A percentile compares a stretch with the other conserved stretches of the same genome.
Evolutionary conservation across 2,329 filamentous ascomycete species (phyloP).

Genomic region (Thermoascus crustaceus): DNA sequence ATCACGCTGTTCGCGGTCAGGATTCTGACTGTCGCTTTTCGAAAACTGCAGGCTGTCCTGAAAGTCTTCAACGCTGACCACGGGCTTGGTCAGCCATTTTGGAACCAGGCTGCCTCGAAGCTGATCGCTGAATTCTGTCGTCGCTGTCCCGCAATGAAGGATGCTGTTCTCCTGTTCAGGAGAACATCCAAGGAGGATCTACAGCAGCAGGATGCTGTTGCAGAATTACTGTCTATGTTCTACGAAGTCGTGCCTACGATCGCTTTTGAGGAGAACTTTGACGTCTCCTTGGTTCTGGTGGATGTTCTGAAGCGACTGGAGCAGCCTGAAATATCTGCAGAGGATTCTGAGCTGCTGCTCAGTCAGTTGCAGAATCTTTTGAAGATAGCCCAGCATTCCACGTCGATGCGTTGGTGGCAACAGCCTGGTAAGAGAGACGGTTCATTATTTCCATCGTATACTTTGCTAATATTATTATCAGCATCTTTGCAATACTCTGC

Average conservation of each 20-base stretch:
- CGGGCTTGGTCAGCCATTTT: conserved; percentile 43
- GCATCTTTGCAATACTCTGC: conserved; percentile 35
- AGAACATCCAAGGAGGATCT: conserved; percentile 59
- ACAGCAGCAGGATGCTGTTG: conserved; percentile 69
- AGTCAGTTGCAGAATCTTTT: conserved; percentile 77
- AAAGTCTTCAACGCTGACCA: conserved; percentile 50
- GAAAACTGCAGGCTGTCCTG: conserved; percentile 63
- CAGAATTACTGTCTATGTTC: conserved; percentile 72
- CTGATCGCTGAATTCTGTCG: conserved; percentile 68
- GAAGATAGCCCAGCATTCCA: conserved; percentile 69
- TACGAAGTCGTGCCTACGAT: conserved; percentile 73
- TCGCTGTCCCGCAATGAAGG: conserved; percentile 72
- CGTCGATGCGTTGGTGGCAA: conserved; percentile 84
- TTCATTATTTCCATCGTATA: neutral
- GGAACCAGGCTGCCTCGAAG: conserved; percentile 60
- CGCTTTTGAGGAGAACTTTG: conserved; percentile 76
- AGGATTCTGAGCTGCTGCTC: conserved; percentile 50
- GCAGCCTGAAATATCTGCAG: conserved; percentile 33
- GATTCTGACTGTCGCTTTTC: conserved; percentile 67
- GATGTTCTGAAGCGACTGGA: conserved; percentile 58
- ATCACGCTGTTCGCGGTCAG: conserved; percentile 78
- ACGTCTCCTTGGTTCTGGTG: conserved; percentile 70
- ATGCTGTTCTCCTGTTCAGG: conserved; percentile 67
- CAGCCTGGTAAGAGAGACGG: conserved; percentile 52
- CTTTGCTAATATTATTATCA: conserved; percentile 8